Evolutionary conservation across 345 rosid species (phyloP), one percentile per base, ranked within the genome.

Genomic region (Physaria fendleri): DNA sequence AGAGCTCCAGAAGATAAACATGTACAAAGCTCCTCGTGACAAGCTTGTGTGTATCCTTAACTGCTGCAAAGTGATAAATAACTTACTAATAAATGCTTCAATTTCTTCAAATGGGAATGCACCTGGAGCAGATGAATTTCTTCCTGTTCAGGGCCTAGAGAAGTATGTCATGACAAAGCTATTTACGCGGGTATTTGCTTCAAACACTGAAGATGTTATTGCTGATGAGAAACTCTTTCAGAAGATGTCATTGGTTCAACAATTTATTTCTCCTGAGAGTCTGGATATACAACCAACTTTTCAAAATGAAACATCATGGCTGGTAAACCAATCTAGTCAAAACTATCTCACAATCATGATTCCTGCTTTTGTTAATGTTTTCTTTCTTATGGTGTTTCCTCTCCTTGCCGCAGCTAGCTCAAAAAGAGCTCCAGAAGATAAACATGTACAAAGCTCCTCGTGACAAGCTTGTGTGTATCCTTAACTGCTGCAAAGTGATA

Each of bases 11-110:
- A 89, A 93, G 81, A 83, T 92, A 66, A 92, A 92, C 60, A 84
- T 81, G 88, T 85, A 84, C 77, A 93, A 89, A 81, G 97, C 99
- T 65, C 99, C 97, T 17, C 85, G 99, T 64, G 99, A 93, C 81
- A 93, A 93, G 78, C 91, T 93, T 71, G 72, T 85, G 21, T 93
- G 99, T 64, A 76, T 93, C 66, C 95, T 93, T 65, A 93, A 82
- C 58, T 93, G 99, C 65, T 89, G 99, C 85, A 88, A 83, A 81
- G 91, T 87, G 55, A 93, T 93, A 13, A 93, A 76, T 69, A 93
- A 89, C 78, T 64, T 92, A 53, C 71, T 93, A 68, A 62, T 81
- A 14, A 84, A 82, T 74, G 95, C 88, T 62, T 79, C 98, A 32
- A 72, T 80, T 45, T 81, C 93, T 66, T 86, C 94, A 41, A 79